Conservation (phyloP, 371 early-diverging fungal species). For the Umbelopsis sp. region DNA sequence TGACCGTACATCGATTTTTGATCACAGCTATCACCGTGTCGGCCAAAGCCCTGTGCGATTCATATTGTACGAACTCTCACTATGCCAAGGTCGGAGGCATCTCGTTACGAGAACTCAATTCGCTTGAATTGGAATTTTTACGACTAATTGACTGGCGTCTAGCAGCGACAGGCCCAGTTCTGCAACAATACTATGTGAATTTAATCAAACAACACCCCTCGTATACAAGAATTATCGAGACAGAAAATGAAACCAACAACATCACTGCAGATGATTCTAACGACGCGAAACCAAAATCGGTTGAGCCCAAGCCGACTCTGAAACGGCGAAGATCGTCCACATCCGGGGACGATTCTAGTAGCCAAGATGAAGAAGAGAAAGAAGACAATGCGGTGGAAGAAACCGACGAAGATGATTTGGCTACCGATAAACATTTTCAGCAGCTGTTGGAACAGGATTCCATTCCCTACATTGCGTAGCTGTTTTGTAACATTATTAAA, state of each 20-base stretch:
- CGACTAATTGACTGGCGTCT: constrained; percentile 90
- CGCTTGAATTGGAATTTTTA: constrained; percentile 93
- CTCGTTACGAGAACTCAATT: constrained; percentile 88
- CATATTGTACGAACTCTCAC: constrained; percentile 85
- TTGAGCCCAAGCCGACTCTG: neutral
- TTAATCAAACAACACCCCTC: constrained; percentile 75
- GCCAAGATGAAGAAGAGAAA: constrained; percentile 43
- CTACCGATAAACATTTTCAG: constrained; percentile 40
- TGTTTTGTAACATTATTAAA: constrained; percentile 6
- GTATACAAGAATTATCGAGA: constrained; percentile 30
- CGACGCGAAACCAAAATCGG: neutral
- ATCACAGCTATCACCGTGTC: constrained; percentile 91
- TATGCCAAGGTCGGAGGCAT: constrained; percentile 96
- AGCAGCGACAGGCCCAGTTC: constrained; percentile 67
- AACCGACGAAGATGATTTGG: neutral
- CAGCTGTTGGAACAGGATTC: constrained; percentile 37
- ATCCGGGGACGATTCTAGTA: constrained; percentile 22
- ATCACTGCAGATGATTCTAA: neutral
- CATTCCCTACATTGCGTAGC: constrained; percentile 55
- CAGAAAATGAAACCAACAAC: neutral
- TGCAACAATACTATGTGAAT: constrained; percentile 88
- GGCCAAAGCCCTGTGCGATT: constrained; percentile 86
- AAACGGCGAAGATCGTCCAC: constrained; percentile 1
- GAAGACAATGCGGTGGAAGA: constrained; percentile 22
- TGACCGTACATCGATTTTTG: constrained; percentile 94